A percentile compares a stretch with the other conserved stretches of the same genome.
These are phyloP conservation scores for Tuber microsphaerosporum DNA, from an alignment of 495 filamentous ascomycete genomes.

Conservation along the genomic window DNA sequence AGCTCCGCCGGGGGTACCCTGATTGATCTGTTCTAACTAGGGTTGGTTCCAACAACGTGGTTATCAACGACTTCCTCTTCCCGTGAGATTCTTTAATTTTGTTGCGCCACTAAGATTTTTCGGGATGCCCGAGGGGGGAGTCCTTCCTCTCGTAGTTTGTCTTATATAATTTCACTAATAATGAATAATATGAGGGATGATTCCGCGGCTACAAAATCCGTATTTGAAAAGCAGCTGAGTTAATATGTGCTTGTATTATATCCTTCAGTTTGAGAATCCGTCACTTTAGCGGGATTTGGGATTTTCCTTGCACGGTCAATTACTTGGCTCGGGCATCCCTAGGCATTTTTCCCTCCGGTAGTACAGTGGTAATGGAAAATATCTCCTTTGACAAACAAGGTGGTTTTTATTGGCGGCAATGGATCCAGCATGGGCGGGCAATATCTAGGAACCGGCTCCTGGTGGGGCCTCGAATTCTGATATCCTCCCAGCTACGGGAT, in stretches of 20 bases:
- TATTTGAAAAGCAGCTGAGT: background rate
- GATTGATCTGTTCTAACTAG: background rate
- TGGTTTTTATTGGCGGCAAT: slow-evolving; percentile 4
- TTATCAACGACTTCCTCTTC: background rate
- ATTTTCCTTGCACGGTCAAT: background rate
- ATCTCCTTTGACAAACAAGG: slow-evolving; percentile 9
- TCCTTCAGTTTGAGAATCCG: background rate
- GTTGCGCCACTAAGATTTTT: background rate
- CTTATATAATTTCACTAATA: background rate
- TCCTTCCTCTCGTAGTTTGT: background rate
- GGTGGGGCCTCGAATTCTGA: background rate
- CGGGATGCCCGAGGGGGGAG: background rate
- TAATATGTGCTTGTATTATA: background rate
- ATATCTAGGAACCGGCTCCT: slow-evolving; percentile 1
- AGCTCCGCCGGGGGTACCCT: background rate
- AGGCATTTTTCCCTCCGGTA: background rate
- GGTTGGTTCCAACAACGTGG: background rate
- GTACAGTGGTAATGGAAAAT: slow-evolving; percentile 6
- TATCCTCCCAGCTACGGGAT: background rate
- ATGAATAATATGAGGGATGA: background rate
- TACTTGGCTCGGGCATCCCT: background rate
- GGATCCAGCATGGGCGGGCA: background rate
- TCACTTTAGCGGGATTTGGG: background rate
- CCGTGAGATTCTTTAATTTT: background rate
- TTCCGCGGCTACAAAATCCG: background rate